Percentiles rank a stretch among this genome's conserved stretches.
Conservation (phyloP, 192 early-diverging fungal genomes). For the Dimargaris verticillata region DNA sequence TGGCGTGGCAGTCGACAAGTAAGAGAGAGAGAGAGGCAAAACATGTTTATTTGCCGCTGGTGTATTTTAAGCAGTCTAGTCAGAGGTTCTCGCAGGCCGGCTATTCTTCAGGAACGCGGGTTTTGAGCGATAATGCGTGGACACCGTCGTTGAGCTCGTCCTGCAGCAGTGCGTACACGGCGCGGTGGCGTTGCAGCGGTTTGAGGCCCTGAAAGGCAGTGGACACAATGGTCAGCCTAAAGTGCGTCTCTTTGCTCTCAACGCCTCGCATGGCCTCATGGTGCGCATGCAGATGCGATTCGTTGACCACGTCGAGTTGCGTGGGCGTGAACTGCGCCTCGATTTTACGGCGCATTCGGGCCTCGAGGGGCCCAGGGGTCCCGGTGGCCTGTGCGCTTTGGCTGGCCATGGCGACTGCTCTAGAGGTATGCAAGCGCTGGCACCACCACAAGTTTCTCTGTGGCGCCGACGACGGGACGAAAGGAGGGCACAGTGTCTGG, state of each 20-base stretch:
- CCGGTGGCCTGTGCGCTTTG: background rate
- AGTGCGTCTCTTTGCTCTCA: slow-evolving; percentile 64
- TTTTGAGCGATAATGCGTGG: slow-evolving; percentile 61
- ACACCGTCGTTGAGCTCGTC: slow-evolving; percentile 57
- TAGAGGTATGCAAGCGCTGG: too few species aligned
- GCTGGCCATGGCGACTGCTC: too few species aligned
- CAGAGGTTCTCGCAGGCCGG: background rate
- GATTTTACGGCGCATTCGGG: slow-evolving; percentile 13
- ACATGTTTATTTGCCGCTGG: too few species aligned
- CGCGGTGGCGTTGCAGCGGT: slow-evolving; percentile 44
- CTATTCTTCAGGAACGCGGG: slow-evolving; percentile 55
- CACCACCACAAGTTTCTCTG: too few species aligned
- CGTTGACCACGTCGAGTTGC: slow-evolving; percentile 55
- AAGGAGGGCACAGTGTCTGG: too few species aligned
- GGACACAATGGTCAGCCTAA: slow-evolving; percentile 55
- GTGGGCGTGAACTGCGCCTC: slow-evolving; percentile 33
- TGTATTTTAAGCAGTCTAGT: too few species aligned
- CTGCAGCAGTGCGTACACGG: slow-evolving; percentile 48
- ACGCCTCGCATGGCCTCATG: slow-evolving; percentile 80
- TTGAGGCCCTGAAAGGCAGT: slow-evolving; percentile 31
- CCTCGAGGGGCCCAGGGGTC: slow-evolving; percentile 1
- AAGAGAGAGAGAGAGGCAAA: too few species aligned
- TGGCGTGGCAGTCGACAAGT: too few species aligned
- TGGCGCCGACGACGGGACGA: too few species aligned
- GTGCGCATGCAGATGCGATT: slow-evolving; percentile 59